Evolutionary conservation across 2,329 filamentous ascomycete genomes (phyloP), one percentile per base, ranked within the genome.

Genomic region (Aureobasidium sp.): DNA sequence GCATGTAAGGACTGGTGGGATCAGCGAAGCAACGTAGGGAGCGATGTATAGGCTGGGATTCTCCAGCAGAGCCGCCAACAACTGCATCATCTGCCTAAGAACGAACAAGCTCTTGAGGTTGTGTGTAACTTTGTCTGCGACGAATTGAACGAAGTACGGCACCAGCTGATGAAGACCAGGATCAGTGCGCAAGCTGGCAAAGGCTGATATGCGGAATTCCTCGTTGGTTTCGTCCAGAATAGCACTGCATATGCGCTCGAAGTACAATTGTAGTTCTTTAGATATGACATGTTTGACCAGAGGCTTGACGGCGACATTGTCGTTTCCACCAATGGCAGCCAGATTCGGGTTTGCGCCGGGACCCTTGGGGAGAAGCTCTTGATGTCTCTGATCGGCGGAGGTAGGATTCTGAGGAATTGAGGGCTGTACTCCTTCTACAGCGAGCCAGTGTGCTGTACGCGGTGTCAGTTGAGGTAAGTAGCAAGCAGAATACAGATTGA

Each of bases 401-500:
- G 91, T 94, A 7, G 94, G 94, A 74, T 99, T 99, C 75, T 97
- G 93, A 1, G 93, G 91, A 68, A 97, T 97, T 0, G 91, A 90
- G 2, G 94, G 94, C 73, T 99, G 93, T 32, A 97, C 94, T 63
- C 94, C 94, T 80, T 99, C 94, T 53, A 99, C 91, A 26, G 94
- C 92, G 64, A 97, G 86, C 93, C 94, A 99, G 76, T 99, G 94
- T 64, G 90, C 94, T 92, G 71, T 48, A 17, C 9, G 8, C 4
- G 8, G 8, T 27, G 42, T 59, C 55, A 59, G 55, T 20, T 27
- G 15, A 27, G 10, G 12, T 34, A 2, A 20, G 13, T 17, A 68
- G 56, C 13, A 64, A 68, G 56, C 13, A 64, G 63, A 36, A 32
- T 47, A 27, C 27, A 34, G 13, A n/a, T 10, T 7, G 23, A 46